Percentiles rank a stretch among this genome's conserved stretches.
These are phyloP conservation scores for Aphanomyces stellatus DNA, from an alignment of 352 stramenopile species.

Conservation along the genomic window DNA sequence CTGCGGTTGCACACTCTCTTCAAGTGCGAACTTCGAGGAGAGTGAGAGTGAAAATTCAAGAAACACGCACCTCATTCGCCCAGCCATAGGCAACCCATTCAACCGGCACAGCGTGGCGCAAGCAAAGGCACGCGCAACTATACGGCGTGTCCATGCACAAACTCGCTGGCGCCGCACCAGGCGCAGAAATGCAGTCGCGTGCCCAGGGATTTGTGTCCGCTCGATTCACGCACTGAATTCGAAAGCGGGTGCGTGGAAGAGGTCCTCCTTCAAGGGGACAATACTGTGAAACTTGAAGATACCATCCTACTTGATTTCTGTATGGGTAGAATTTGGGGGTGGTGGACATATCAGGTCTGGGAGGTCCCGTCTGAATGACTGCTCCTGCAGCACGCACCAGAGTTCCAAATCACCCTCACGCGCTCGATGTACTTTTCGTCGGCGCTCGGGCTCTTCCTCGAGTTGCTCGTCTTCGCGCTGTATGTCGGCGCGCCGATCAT, in stretches of 20 bases:
- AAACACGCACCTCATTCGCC: too few relatives aligned
- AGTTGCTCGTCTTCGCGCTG: background rate
- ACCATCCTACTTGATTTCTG: background rate
- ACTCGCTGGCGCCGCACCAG: too few relatives aligned
- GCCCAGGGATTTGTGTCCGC: too few relatives aligned
- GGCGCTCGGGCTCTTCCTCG: constrained; percentile 10
- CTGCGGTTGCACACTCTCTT: background rate
- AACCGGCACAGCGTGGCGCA: too few relatives aligned
- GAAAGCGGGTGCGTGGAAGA: too few relatives aligned
- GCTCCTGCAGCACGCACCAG: background rate
- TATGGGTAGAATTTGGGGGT: background rate
- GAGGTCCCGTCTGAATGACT: constrained; percentile 2
- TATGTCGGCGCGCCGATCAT: constrained; percentile 3
- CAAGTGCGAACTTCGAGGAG: constrained; percentile 8
- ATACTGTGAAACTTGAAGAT: constrained; percentile 1
- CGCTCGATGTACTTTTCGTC: constrained; percentile 6
- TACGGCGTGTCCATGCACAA: too few relatives aligned
- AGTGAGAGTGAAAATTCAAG: too few relatives aligned
- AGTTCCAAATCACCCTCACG: constrained; percentile 3
- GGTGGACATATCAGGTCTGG: background rate
- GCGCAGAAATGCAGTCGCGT: too few relatives aligned
- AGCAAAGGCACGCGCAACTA: too few relatives aligned
- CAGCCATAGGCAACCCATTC: too few relatives aligned
- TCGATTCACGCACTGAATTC: too few relatives aligned
- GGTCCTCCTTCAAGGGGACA: too few relatives aligned